Percentiles rank a stretch among this genome's conserved stretches.
These are phyloP conservation scores for Thalassiosira ordinaria DNA, from an alignment of 352 stramenopile species.

Conservation along the genomic window DNA sequence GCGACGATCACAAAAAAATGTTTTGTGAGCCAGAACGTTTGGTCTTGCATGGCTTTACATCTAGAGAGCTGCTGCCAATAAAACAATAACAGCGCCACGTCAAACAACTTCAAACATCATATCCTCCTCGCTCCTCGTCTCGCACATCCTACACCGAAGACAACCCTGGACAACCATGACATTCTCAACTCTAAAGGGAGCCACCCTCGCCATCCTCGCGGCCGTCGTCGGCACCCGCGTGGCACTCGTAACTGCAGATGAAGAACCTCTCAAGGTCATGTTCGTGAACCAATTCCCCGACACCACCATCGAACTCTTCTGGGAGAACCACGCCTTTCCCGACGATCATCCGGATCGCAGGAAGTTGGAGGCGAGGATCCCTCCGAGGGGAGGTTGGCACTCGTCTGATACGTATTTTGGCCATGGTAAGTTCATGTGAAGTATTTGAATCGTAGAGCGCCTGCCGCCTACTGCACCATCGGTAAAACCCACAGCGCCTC, in stretches of 20 bases:
- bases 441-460: too few species aligned
- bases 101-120: too few species aligned
- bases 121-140: too few species aligned
- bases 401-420: conserved; percentile 27
- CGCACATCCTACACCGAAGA: too few species aligned
- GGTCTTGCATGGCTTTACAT: too few species aligned
- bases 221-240: background rate
- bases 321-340: conserved; percentile 36
- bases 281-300: conserved; percentile 55
- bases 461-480: too few species aligned
- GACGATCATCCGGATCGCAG: conserved; percentile 29
- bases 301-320: conserved; percentile 43
- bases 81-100: too few species aligned
- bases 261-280: conserved; percentile 21
- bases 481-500: too few species aligned
- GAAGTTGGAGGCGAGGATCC: conserved; percentile 30
- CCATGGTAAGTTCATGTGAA: conserved; percentile 48
- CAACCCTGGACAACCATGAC: background rate
- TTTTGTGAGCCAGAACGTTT: too few species aligned
- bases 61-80: too few species aligned
- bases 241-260: background rate
- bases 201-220: conserved; percentile 9
- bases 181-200: background rate
- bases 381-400: conserved; percentile 38
- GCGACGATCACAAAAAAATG: too few species aligned